Conservation (phyloP, 768 basidiomycete species). For the Cystobasidium ongulense region DNA sequence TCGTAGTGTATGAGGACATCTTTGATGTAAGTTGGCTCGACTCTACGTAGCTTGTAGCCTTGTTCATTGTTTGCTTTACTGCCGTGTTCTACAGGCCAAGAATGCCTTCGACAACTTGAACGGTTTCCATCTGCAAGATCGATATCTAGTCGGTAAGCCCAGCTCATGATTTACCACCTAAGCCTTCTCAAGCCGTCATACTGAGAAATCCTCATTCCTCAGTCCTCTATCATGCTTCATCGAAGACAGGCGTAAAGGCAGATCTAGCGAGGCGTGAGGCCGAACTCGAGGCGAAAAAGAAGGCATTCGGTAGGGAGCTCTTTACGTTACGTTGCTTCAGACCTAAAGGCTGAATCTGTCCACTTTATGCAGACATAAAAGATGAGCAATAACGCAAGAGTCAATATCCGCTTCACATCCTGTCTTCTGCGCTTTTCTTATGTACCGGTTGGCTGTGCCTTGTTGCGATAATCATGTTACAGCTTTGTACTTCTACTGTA, state of each 20-base stretch:
- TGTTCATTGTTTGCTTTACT: neutral
- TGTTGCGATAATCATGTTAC: neutral
- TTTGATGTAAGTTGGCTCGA: slow-evolving; percentile 87
- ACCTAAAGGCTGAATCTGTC: neutral
- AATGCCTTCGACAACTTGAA: slow-evolving; percentile 94
- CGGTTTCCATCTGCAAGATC: slow-evolving; percentile 94
- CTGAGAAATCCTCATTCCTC: too few species aligned
- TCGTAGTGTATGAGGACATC: slow-evolving; percentile 91
- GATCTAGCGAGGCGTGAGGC: slow-evolving; percentile 85
- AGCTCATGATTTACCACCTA: neutral
- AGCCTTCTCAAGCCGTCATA: too few species aligned
- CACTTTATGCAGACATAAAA: slow-evolving; percentile 57
- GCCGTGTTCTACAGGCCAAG: slow-evolving; percentile 62
- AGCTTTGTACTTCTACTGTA: slow-evolving; percentile 8
- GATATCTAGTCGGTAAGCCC: slow-evolving; percentile 72
- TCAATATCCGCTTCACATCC: neutral
- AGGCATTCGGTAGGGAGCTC: slow-evolving; percentile 18
- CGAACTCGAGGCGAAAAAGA: slow-evolving; percentile 76
- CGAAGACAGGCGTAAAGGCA: slow-evolving; percentile 87
- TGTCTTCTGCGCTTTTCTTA: neutral
- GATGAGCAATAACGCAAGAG: slow-evolving; percentile 45
- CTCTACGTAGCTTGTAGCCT: slow-evolving; percentile 43
- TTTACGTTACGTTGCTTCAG: neutral
- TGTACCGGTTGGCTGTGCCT: neutral
- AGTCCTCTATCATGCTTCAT: slow-evolving; percentile 94